phyloP scores from a whole-genome alignment of 768 basidiomycete genomes.

The Psilocybe sp. region DNA sequence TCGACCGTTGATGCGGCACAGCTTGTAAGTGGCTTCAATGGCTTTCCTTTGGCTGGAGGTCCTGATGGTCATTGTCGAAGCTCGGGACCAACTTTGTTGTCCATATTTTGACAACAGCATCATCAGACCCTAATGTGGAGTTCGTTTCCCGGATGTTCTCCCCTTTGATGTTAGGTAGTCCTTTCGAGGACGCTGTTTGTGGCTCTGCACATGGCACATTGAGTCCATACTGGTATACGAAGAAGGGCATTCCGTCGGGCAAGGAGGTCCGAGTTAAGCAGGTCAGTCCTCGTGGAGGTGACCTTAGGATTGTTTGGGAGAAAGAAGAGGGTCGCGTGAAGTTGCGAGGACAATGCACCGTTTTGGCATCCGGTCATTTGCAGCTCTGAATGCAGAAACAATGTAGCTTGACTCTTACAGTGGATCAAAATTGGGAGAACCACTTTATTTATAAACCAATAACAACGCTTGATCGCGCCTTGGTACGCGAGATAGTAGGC shows the following conservation, averaged over 20 bases:
- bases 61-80: conserved; percentile 16
- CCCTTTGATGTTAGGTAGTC: conserved; percentile 25
- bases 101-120: conserved; percentile 37
- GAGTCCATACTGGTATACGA: conserved; percentile 46
- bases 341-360: conserved; percentile 32
- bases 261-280: conserved; percentile 41
- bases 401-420: no score
- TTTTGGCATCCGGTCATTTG: conserved; percentile 32
- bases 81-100: conserved; percentile 29
- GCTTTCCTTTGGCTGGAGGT: not conserved
- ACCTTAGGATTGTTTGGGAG: conserved; percentile 37
- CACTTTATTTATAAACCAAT: no score
- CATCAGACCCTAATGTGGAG: conserved; percentile 25
- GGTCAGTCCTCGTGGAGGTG: conserved; percentile 50
- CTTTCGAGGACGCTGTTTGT: conserved; percentile 49
- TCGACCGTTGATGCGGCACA: conserved; percentile 26
- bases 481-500: no score
- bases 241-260: conserved; percentile 27
- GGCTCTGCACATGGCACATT: conserved; percentile 52
- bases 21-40: conserved; percentile 27
- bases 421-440: no score
- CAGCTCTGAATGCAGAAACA: not conserved
- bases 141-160: conserved; percentile 55
- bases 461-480: no score
- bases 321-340: conserved; percentile 25